Evolutionary conservation across 2,329 filamentous ascomycete species (phyloP).

Genomic region (Neonectria faginata): DNA sequence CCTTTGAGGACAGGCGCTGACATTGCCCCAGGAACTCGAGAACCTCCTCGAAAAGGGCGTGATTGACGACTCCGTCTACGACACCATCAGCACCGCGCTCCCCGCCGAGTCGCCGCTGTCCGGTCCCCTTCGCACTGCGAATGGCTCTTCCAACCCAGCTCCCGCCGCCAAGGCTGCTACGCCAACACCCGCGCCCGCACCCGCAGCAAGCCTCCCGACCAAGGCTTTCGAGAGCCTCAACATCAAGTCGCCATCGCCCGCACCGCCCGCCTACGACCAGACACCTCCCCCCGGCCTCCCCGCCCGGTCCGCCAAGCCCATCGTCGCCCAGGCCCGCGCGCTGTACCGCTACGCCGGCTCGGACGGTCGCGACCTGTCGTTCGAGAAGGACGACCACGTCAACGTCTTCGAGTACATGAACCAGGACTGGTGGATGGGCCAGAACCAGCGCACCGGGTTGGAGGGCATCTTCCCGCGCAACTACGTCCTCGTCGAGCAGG

Average conservation of each 20-base stretch:
- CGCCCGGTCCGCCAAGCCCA: conserved; percentile 60
- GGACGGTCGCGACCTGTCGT: conserved; percentile 83
- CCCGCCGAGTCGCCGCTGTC: conserved; percentile 76
- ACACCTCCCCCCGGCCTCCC: conserved; percentile 58
- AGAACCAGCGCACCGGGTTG: conserved; percentile 81
- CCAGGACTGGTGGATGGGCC: conserved; percentile 95
- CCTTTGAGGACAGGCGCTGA: conserved; percentile 23
- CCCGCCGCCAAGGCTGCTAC: conserved; percentile 37
- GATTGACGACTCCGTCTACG: conserved; percentile 80
- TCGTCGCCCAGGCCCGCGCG: conserved; percentile 80
- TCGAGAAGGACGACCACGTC: conserved; percentile 84
- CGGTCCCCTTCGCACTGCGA: conserved; percentile 57
- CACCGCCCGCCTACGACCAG: conserved; percentile 65
- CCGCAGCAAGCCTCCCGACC: conserved; percentile 43
- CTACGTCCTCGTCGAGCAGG: conserved; percentile 83
- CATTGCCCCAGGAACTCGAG: conserved; percentile 79
- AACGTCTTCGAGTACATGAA: conserved; percentile 94
- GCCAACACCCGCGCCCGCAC: conserved; percentile 42
- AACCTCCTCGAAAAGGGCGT: conserved; percentile 85
- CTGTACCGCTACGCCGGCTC: conserved; percentile 85
- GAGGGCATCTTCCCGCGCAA: conserved; percentile 96
- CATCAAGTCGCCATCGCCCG: conserved; percentile 50
- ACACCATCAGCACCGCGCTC: conserved; percentile 78
- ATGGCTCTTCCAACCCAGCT: conserved; percentile 50
- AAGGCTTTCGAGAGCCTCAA: conserved; percentile 59